These are phyloP conservation scores for Linum lewisii DNA, from an alignment of 345 rosid species.

Conservation along the genomic window DNA sequence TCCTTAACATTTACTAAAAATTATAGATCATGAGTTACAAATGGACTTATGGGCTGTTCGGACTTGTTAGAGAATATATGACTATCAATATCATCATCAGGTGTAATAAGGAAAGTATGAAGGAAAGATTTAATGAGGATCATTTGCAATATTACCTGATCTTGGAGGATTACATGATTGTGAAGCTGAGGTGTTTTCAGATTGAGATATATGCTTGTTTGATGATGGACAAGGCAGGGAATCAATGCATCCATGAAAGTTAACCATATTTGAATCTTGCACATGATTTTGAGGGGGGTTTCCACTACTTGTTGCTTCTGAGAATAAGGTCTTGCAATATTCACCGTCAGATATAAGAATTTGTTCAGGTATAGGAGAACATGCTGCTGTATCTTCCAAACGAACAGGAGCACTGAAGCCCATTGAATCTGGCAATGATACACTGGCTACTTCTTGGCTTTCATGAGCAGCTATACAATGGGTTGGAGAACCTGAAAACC, in stretches of 20 bases:
- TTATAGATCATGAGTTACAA: slow-evolving; percentile 40
- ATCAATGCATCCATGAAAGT: slow-evolving; percentile 29
- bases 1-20: slow-evolving; percentile 22
- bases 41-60: slow-evolving; percentile 27
- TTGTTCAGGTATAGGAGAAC: slow-evolving; percentile 35
- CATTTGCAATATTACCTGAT: slow-evolving; percentile 31
- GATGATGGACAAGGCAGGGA: slow-evolving; percentile 26
- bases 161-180: too few relatives aligned
- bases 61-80: slow-evolving; percentile 27
- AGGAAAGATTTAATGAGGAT: slow-evolving; percentile 33
- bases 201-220: slow-evolving; percentile 22
- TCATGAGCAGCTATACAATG: slow-evolving; percentile 32
- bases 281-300: slow-evolving; percentile 30
- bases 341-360: slow-evolving; percentile 75
- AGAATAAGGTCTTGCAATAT: slow-evolving; percentile 67
- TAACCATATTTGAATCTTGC: slow-evolving; percentile 28
- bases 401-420: slow-evolving; percentile 36
- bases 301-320: slow-evolving; percentile 40
- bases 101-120: slow-evolving; percentile 21
- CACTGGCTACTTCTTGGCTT: slow-evolving; percentile 31
- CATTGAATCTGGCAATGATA: slow-evolving; percentile 36
- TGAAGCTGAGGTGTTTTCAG: too few relatives aligned
- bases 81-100: slow-evolving; percentile 25
- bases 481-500: slow-evolving; percentile 36
- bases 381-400: slow-evolving; percentile 26